These are phyloP conservation scores for Cladosporium velox DNA, from an alignment of 2,329 filamentous ascomycete species.

Conservation along the genomic window DNA sequence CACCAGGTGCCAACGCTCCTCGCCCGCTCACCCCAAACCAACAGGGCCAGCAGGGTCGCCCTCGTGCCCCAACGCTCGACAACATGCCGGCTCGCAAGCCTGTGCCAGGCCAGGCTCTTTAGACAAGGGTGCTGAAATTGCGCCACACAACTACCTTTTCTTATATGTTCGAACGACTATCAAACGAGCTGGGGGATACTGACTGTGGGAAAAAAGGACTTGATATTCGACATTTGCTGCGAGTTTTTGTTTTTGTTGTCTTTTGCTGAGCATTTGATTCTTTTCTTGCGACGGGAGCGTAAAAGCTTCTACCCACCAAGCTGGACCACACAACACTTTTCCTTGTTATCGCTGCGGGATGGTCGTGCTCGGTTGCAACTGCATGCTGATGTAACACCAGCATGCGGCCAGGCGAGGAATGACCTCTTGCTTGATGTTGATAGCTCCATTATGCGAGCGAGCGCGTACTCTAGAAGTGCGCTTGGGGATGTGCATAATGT, in stretches of 20 bases:
- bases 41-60: conserved; percentile 28
- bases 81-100: conserved; percentile 47
- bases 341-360: neutral
- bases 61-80: conserved; percentile 27
- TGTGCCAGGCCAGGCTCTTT: conserved; percentile 44
- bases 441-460: neutral
- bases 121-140: neutral
- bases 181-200: conserved; percentile 3
- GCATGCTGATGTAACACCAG: neutral
- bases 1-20: conserved; percentile 31
- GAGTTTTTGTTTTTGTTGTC: neutral
- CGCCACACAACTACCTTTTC: neutral
- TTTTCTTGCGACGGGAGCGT: conserved; percentile 3
- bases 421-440: conserved; percentile 3
- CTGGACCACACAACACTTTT: conserved; percentile 7
- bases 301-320: neutral
- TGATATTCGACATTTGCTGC: neutral
- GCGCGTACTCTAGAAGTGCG: neutral
- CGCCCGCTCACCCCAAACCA: conserved; percentile 30
- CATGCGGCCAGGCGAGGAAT: neutral
- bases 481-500: conserved; percentile 23
- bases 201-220: neutral
- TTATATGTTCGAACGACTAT: conserved; percentile 6
- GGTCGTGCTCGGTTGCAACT: neutral
- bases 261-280: conserved; percentile 11